phyloP scores from a whole-genome alignment of 768 basidiomycete species.

The Daedaleopsis nitida region DNA sequence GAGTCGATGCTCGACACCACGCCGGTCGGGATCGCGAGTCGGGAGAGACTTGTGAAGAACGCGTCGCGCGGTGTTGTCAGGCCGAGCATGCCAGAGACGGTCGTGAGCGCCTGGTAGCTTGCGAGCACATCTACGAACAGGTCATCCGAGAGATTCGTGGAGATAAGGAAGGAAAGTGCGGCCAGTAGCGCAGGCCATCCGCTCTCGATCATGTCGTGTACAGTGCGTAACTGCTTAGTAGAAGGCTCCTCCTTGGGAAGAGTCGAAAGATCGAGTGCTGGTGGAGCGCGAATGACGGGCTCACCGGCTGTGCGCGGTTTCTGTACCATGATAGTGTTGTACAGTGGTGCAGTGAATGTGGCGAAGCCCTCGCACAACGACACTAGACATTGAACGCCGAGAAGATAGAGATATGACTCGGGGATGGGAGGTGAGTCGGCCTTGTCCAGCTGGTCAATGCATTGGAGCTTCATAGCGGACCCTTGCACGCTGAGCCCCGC shows the following conservation, averaged over 20 bases:
- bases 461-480: conserved; percentile 87
- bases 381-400: conserved; percentile 86
- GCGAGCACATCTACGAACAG: conserved; percentile 86
- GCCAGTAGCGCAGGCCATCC: conserved; percentile 95
- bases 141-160: conserved; percentile 89
- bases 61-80: conserved; percentile 89
- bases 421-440: conserved; percentile 93
- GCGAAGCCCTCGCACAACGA: conserved; percentile 87
- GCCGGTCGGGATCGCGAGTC: conserved; percentile 87
- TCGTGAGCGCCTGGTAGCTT: conserved; percentile 82
- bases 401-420: conserved; percentile 90
- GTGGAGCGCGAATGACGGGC: conserved; percentile 67
- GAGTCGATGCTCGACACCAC: conserved; percentile 86
- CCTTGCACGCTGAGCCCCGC: conserved; percentile 71
- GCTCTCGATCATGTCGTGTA: conserved; percentile 78
- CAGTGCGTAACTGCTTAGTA: conserved; percentile 59
- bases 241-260: conserved; percentile 56
- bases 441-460: conserved; percentile 98
- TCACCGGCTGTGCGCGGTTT: conserved; percentile 62
- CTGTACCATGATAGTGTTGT: conserved; percentile 69
- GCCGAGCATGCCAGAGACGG: conserved; percentile 87
- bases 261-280: conserved; percentile 63
- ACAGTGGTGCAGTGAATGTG: conserved; percentile 72
- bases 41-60: conserved; percentile 87
- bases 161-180: conserved; percentile 84